Evolutionary conservation across 305 asterid genomes (phyloP).

Genomic region (Ilex paraguariensis): DNA sequence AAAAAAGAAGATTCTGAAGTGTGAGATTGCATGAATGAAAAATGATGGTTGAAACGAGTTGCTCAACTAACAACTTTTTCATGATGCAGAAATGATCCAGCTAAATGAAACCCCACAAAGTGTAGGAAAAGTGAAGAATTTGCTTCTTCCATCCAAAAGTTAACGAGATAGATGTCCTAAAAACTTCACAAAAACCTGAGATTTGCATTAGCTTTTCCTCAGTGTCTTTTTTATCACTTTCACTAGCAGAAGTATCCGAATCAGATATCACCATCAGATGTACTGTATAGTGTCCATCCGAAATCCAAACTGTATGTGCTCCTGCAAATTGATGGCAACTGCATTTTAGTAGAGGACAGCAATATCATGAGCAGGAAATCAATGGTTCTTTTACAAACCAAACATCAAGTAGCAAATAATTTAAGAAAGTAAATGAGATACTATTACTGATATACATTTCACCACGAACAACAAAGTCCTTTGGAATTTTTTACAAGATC

Average conservation of each 20-base stretch:
- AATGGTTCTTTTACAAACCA: background rate
- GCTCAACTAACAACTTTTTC: no score
- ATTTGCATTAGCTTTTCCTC: constrained; percentile 32
- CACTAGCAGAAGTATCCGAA: constrained; percentile 36
- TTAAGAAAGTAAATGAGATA: no score
- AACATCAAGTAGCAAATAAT: background rate
- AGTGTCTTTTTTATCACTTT: constrained; percentile 34
- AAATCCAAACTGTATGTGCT: constrained; percentile 60
- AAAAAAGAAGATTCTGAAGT: no score
- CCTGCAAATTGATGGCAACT: constrained; percentile 41
- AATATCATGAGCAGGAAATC: background rate
- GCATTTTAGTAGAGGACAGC: constrained; percentile 10
- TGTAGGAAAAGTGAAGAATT: no score
- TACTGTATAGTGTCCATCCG: constrained; percentile 74
- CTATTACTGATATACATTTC: background rate
- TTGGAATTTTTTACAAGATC: background rate
- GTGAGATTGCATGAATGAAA: no score
- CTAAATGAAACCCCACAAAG: no score
- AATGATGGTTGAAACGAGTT: no score
- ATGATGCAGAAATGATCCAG: no score
- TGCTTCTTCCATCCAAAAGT: background rate
- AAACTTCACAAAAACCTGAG: constrained; percentile 39
- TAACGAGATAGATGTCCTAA: background rate
- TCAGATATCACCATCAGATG: constrained; percentile 53
- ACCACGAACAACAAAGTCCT: background rate